A percentile compares a stretch with the other conserved stretches of the same genome.
These are phyloP conservation scores for Omphalotus olearius DNA, from an alignment of 1,284 basidiomycete species.

Conservation along the genomic window DNA sequence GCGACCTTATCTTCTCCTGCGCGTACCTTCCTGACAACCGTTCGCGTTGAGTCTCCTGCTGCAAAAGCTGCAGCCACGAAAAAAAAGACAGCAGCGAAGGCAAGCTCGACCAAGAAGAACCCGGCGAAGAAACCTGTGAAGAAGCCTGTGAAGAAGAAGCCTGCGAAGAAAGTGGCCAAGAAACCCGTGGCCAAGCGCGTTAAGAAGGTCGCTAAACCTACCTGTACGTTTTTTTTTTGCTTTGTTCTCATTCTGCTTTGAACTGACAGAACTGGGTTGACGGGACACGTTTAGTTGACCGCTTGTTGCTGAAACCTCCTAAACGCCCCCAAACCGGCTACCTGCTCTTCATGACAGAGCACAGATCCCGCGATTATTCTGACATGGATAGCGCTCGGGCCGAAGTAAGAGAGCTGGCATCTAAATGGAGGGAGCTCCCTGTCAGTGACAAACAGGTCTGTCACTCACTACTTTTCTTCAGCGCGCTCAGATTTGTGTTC, in stretches of 20 bases:
- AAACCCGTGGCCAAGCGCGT: constrained; percentile 3
- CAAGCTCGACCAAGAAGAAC: background rate
- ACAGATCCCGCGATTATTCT: background rate
- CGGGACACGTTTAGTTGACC: background rate
- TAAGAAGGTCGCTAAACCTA: background rate
- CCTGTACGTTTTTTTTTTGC: background rate
- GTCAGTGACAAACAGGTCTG: constrained; percentile 9
- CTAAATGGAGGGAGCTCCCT: background rate
- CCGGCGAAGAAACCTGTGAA: constrained; percentile 9
- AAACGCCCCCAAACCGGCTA: background rate
- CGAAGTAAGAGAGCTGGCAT: background rate
- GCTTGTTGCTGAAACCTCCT: constrained; percentile 4
- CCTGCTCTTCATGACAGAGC: background rate
- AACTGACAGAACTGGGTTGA: too few species aligned
- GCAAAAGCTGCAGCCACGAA: too few species aligned
- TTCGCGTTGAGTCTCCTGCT: constrained; percentile 13
- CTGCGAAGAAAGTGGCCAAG: constrained; percentile 8
- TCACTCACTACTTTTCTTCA: background rate
- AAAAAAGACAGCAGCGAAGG: constrained; percentile 9
- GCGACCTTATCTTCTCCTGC: constrained; percentile 9
- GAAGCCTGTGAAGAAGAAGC: constrained; percentile 6
- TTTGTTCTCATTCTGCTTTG: too few species aligned
- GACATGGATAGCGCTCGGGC: background rate
- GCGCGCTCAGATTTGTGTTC: background rate
- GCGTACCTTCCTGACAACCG: constrained; percentile 24